Conservation (phyloP, 2,329 filamentous ascomycete species). For the Raffaelea deltoideospora region DNA sequence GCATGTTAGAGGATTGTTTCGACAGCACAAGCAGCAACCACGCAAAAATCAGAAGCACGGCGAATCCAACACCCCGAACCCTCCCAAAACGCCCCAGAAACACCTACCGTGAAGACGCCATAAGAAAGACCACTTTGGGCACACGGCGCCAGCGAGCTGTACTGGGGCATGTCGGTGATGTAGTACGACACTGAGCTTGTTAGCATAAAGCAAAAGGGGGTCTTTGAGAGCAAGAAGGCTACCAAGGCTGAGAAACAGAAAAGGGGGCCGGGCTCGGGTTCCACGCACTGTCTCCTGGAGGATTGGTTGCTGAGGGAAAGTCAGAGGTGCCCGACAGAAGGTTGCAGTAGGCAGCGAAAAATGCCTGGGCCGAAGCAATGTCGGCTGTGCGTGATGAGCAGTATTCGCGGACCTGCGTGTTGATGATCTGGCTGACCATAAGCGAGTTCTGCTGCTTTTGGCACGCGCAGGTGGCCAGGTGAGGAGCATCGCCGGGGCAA, state of each 20-base stretch:
- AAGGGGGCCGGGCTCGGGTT: too few relatives aligned
- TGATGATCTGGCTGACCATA: conserved; percentile 26
- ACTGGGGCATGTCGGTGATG: conserved; percentile 34
- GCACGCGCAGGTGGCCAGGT: conserved; percentile 35
- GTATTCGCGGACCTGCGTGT: conserved; percentile 23
- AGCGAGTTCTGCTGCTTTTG: conserved; percentile 32
- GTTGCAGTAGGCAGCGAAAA: conserved; percentile 36
- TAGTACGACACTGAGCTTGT: conserved; percentile 32
- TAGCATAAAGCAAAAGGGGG: background rate
- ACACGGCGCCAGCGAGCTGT: conserved; percentile 26
- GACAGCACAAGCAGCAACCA: background rate
- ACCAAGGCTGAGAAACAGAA: background rate
- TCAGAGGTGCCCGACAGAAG: conserved; percentile 32
- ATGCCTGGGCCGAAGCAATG: conserved; percentile 30
- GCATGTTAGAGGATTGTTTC: background rate
- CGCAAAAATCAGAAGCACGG: too few relatives aligned
- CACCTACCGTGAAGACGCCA: conserved; percentile 24
- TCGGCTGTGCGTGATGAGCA: conserved; percentile 32
- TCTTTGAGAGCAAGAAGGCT: background rate
- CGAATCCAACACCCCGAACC: too few relatives aligned
- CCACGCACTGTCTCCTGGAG: conserved; percentile 36
- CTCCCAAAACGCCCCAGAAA: background rate
- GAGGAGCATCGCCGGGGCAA: conserved; percentile 14
- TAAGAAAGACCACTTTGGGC: conserved; percentile 27
- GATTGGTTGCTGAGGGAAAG: conserved; percentile 28